Evolutionary conservation across 257 asterid genomes (phyloP), one percentile per base, ranked within the genome.

Genomic region (Nicotiana knightiana): DNA sequence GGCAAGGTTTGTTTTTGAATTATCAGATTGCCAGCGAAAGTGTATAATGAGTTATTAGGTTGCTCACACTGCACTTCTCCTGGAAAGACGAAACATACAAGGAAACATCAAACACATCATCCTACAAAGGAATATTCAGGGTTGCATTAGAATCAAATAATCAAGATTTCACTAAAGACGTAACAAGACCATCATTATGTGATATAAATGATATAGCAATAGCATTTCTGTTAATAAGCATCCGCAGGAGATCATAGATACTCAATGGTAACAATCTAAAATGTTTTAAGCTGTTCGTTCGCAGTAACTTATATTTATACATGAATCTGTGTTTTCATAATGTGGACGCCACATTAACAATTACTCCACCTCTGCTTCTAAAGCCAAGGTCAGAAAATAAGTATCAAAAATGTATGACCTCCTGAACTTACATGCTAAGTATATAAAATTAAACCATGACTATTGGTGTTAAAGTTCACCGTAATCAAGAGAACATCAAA

Each of bases 61-160:
- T 94, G 98, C 93, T 97, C 99, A 67, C 98, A 94, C 82, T 97
- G 99, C 83, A 97, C 89, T 91, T 97, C 99, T 81, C 99, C 99
- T 97, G 97, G 90, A 89, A 81, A 51, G 37, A 51, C 10, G 17
- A 75, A 75, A 75, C 80, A 9, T 51, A 24, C 16, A 16, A 51
- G 43, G 63, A 73, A 26, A 75, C 46, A 75, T 75, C 46, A 51
- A 3, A 75, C 80, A 48, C 15, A 48, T 15, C 43, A 51, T 75
- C 46, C 26, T 51, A 24, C 63, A 51, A 75, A 28, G 64, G 46
- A 1, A 51, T 75, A 75, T 75, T 12, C 3, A 2, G 28, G 17
- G 6, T 39, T 51, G 80, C 80, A 75, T 15, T 30, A 51, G 63
- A 51, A 75, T 26, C 80, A 75, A 28, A 51, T 55, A 75, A 13